Evolutionary conservation across 306 rosid genomes (phyloP).

Genomic region (Urtica urens): DNA sequence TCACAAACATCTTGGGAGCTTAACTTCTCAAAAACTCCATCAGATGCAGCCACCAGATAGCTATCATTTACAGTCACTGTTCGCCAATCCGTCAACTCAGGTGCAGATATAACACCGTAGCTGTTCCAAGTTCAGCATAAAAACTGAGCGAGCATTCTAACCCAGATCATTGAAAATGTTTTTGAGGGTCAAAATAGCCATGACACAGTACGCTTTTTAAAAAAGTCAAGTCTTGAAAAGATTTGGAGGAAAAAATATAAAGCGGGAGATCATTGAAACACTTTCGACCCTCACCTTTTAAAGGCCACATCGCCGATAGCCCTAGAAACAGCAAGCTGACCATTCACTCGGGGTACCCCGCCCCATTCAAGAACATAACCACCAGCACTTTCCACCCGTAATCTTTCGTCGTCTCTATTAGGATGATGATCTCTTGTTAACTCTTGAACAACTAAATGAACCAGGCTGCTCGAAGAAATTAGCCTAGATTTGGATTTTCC

Average conservation of each 20-base stretch:
- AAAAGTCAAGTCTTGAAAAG: background rate
- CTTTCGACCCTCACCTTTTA: conserved; percentile 52
- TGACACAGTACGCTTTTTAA: background rate
- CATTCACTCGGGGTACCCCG: conserved; percentile 83
- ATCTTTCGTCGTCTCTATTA: conserved; percentile 79
- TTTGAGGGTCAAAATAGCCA: background rate
- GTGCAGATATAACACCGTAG: conserved; percentile 82
- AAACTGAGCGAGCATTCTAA: conserved; percentile 12
- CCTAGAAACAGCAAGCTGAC: conserved; percentile 80
- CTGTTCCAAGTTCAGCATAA: conserved; percentile 29
- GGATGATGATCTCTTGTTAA: conserved; percentile 95
- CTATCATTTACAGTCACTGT: conserved; percentile 75
- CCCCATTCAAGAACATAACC: conserved; percentile 80
- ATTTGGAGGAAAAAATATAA: background rate
- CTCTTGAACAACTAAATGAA: conserved; percentile 67
- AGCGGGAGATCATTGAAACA: background rate
- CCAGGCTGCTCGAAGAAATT: conserved; percentile 42
- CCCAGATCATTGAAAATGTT: conserved; percentile 1
- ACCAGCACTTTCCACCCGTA: conserved; percentile 88
- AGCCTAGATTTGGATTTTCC: conserved; percentile 41
- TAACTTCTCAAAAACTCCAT: conserved; percentile 88
- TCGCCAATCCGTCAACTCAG: conserved; percentile 93
- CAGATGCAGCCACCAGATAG: conserved; percentile 88
- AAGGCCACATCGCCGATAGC: conserved; percentile 78
- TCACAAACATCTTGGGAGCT: conserved; percentile 84